phyloP scores from a whole-genome alignment of 2,329 filamentous ascomycete genomes.

The Nemania sp. region DNA sequence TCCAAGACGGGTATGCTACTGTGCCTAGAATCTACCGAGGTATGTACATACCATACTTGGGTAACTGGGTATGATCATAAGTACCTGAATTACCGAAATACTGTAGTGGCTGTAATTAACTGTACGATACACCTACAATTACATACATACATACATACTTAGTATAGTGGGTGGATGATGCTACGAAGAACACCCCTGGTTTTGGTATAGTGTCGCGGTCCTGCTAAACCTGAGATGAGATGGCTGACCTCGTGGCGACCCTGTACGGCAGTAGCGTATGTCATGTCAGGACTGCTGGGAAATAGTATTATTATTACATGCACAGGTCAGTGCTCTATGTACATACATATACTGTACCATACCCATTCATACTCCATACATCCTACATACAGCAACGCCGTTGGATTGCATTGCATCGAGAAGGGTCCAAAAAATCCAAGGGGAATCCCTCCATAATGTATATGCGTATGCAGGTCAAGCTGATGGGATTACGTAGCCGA shows the following conservation, averaged over 20 bases:
- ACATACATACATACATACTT: background rate
- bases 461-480: slow-evolving; percentile 2
- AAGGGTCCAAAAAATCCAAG: slow-evolving; percentile 20
- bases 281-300: background rate
- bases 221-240: slow-evolving; percentile 26
- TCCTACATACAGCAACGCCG: slow-evolving; percentile 25
- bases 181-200: slow-evolving; percentile 1
- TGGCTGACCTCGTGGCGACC: slow-evolving; percentile 35
- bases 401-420: slow-evolving; percentile 26
- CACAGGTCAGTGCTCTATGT: slow-evolving; percentile 8
- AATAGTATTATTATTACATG: slow-evolving; percentile 18
- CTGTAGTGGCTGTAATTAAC: too few species aligned
- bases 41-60: background rate
- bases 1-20: background rate
- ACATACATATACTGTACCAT: background rate
- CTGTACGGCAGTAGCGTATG: slow-evolving; percentile 19
- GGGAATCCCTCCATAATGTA: slow-evolving; percentile 15
- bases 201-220: slow-evolving; percentile 22
- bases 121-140: background rate
- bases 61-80: background rate
- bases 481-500: slow-evolving; percentile 19
- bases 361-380: too few species aligned
- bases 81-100: background rate
- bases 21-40: slow-evolving; percentile 3
- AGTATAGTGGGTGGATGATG: background rate